Evolutionary conservation across 106 monocot genomes (phyloP).

Genomic region (Apostasia shenzhenica): DNA sequence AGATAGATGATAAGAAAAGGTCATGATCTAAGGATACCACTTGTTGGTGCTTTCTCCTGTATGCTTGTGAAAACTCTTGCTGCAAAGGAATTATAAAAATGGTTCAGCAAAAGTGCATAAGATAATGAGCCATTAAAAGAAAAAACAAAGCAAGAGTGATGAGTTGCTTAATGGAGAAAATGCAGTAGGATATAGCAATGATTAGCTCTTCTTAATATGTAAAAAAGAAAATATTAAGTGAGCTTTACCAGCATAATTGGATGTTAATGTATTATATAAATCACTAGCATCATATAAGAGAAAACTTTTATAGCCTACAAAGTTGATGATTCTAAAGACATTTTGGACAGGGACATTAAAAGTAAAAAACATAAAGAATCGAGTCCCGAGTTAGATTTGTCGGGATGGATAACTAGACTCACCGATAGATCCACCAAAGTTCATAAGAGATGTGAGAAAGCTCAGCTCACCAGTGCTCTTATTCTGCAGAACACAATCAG

Average conservation of each 20-base stretch:
- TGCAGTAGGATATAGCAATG: too few species aligned
- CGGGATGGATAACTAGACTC: slow-evolving; percentile 1
- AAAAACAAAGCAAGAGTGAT: too few species aligned
- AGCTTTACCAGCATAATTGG: too few species aligned
- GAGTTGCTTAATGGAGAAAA: too few species aligned
- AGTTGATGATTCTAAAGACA: neutral
- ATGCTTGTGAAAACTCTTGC: slow-evolving; percentile 88
- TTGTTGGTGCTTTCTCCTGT: slow-evolving; percentile 83
- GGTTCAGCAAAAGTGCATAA: neutral
- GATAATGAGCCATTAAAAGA: too few species aligned
- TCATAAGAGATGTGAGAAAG: slow-evolving; percentile 86
- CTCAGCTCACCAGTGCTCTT: slow-evolving; percentile 93
- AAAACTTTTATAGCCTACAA: neutral
- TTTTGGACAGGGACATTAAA: neutral
- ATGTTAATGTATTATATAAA: too few species aligned
- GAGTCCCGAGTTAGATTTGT: neutral
- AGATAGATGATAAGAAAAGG: too few species aligned
- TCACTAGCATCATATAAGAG: too few species aligned
- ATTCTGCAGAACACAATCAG: slow-evolving; percentile 42
- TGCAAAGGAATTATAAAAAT: slow-evolving; percentile 23
- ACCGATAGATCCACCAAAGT: slow-evolving; percentile 81
- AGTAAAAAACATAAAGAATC: neutral
- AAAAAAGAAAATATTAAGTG: too few species aligned
- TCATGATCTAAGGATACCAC: slow-evolving; percentile 60
- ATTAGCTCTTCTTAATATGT: too few species aligned